Evolutionary conservation across 1,284 basidiomycete species (phyloP).

Genomic region (Dichomitus squalens): DNA sequence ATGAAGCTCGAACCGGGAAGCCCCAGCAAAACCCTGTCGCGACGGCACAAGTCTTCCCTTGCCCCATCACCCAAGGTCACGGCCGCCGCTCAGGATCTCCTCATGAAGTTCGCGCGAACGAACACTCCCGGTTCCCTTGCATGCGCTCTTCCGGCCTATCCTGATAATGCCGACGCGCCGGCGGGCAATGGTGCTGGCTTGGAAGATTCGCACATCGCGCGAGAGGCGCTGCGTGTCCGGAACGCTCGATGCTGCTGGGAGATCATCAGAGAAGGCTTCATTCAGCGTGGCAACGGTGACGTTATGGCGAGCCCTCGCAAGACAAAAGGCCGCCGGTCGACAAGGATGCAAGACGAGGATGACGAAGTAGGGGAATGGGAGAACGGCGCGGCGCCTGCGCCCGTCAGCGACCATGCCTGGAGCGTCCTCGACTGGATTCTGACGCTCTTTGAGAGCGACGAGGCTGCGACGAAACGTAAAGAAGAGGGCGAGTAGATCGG

Average conservation of each 20-base stretch:
- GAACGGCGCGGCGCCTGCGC: constrained; percentile 30
- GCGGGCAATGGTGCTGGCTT: constrained; percentile 34
- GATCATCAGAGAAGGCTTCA: constrained; percentile 56
- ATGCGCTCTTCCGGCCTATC: constrained; percentile 56
- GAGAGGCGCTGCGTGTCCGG: constrained; percentile 52
- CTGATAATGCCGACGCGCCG: constrained; percentile 11
- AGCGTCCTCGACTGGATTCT: constrained; percentile 65
- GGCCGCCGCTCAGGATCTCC: constrained; percentile 52
- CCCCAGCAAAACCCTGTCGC: constrained; percentile 45
- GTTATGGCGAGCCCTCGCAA: constrained; percentile 12
- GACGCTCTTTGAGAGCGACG: constrained; percentile 66
- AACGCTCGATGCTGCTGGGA: constrained; percentile 62
- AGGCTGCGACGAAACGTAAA: constrained; percentile 37
- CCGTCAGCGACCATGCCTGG: constrained; percentile 65
- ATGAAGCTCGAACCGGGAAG: constrained; percentile 36
- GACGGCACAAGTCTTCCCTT: constrained; percentile 42
- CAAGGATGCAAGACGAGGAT: constrained; percentile 22
- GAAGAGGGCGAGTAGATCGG: constrained; percentile 35
- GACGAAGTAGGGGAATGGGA: constrained; percentile 29
- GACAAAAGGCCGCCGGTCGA: constrained; percentile 26
- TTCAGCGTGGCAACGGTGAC: constrained; percentile 33
- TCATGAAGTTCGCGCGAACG: constrained; percentile 56
- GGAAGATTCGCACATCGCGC: constrained; percentile 58
- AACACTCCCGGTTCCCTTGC: constrained; percentile 57
- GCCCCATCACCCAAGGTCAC: constrained; percentile 49